Percentiles rank a stretch among this genome's conserved stretches.
Evolutionary conservation across 2,329 filamentous ascomycete species (phyloP).

Genomic region (Leptoxyphium fumago): DNA sequence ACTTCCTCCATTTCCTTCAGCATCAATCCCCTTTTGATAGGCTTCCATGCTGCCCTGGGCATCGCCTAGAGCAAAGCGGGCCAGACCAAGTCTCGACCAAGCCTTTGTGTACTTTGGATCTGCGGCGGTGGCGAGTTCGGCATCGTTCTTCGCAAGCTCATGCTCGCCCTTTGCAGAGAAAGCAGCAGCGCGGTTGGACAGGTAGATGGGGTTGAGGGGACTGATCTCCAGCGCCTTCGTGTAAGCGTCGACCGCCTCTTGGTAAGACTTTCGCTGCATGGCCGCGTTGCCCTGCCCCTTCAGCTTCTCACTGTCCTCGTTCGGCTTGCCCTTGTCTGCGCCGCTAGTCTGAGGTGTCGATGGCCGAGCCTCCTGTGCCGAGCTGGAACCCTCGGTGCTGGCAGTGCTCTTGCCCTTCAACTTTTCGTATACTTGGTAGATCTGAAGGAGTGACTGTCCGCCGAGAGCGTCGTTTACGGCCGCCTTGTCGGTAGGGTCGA

Average conservation of each 20-base stretch:
- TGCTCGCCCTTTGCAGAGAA: conserved; percentile 77
- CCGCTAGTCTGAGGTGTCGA: conserved; percentile 22
- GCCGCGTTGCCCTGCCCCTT: conserved; percentile 88
- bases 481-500: conserved; percentile 64
- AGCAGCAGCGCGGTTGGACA: conserved; percentile 92
- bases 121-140: conserved; percentile 73
- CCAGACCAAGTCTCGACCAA: conserved; percentile 85
- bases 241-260: conserved; percentile 69
- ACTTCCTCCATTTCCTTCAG: conserved; percentile 84
- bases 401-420: conserved; percentile 52
- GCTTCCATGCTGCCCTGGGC: conserved; percentile 87
- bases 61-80: conserved; percentile 81
- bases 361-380: conserved; percentile 18
- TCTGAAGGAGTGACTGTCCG: conserved; percentile 72
- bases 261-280: conserved; percentile 89
- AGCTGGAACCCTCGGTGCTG: conserved; percentile 29
- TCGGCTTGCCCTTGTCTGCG: conserved; percentile 30
- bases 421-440: conserved; percentile 95
- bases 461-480: conserved; percentile 66
- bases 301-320: conserved; percentile 70
- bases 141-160: conserved; percentile 69
- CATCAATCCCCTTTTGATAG: conserved; percentile 81
- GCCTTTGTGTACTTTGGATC: conserved; percentile 95
- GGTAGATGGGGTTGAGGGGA: conserved; percentile 84
- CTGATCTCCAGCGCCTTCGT: conserved; percentile 68